These are phyloP conservation scores for Tricholoma sp. DNA, from an alignment of 768 basidiomycete species.

Conservation along the genomic window DNA sequence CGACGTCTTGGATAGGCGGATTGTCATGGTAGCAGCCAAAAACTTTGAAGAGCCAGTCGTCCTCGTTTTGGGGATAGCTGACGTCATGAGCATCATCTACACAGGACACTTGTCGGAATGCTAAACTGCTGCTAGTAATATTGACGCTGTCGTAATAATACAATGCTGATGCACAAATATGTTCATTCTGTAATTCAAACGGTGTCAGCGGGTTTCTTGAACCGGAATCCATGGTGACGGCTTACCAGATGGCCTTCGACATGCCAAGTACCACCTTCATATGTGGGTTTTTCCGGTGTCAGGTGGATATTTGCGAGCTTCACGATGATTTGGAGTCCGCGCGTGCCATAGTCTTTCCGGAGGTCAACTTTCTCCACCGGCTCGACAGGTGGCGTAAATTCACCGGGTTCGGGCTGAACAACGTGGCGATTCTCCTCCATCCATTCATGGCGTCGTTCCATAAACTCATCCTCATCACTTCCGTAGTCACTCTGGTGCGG, in stretches of 20 bases:
- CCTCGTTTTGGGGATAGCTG: constrained; percentile 14
- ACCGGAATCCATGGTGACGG: background rate
- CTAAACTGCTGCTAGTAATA: constrained; percentile 24
- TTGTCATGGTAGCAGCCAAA: constrained; percentile 3
- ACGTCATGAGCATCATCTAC: constrained; percentile 6
- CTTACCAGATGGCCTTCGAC: constrained; percentile 27
- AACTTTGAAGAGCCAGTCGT: constrained; percentile 14
- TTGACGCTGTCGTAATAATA: constrained; percentile 27
- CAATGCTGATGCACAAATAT: constrained; percentile 21
- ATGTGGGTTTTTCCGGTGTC: constrained; percentile 31
- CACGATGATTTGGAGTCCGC: constrained; percentile 27
- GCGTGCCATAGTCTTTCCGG: constrained; percentile 9
- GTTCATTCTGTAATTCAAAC: constrained; percentile 15
- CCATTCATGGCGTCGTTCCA: constrained; percentile 11
- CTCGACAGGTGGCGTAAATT: constrained; percentile 8
- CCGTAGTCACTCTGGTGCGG: constrained; percentile 16
- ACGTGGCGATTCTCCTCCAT: constrained; percentile 5
- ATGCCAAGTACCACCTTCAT: constrained; percentile 35
- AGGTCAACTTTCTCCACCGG: constrained; percentile 5
- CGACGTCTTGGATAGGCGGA: constrained; percentile 8
- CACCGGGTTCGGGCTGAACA: constrained; percentile 11
- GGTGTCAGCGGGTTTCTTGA: too few relatives aligned
- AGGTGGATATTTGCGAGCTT: constrained; percentile 29
- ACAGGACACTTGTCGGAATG: constrained; percentile 23
- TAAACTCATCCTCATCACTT: constrained; percentile 15